Evolutionary conservation across 192 early-diverging fungal species (phyloP).

Genomic region (Coemansia brasiliensis): DNA sequence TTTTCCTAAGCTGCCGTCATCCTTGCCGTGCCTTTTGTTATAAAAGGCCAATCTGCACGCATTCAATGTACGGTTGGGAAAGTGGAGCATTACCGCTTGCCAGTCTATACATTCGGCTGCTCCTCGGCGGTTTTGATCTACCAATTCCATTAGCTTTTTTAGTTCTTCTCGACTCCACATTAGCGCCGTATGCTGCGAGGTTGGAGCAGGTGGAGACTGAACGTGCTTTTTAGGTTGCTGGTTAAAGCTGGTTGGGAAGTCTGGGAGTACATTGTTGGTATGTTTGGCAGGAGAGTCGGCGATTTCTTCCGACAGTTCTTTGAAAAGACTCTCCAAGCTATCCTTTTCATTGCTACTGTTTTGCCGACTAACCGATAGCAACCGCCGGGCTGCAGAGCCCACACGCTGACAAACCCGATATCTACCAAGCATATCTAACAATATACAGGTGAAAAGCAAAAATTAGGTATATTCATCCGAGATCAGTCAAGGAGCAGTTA

Average conservation of each 20-base stretch:
- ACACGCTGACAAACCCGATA: no score
- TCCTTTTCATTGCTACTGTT: no score
- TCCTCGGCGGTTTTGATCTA: slow-evolving; percentile 1
- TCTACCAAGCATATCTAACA: not conserved
- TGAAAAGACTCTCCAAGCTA: no score
- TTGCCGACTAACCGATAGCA: no score
- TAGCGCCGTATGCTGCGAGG: not conserved
- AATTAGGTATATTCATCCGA: not conserved
- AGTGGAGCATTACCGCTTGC: slow-evolving; percentile 1
- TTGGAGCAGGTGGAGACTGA: not conserved
- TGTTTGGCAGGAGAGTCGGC: no score
- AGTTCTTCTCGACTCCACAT: not conserved
- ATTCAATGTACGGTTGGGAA: slow-evolving; percentile 9
- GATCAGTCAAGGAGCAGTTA: not conserved
- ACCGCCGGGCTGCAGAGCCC: no score
- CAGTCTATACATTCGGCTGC: not conserved
- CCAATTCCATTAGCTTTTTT: not conserved
- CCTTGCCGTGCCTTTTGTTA: not conserved
- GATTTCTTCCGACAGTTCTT: no score
- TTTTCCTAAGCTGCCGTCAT: not conserved
- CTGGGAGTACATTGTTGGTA: no score
- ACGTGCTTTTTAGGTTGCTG: no score
- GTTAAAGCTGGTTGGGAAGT: no score
- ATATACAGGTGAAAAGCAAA: not conserved
- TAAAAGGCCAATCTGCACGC: not conserved